Conservation (phyloP, 495 filamentous ascomycete species). For the Xylaria flabelliformis region DNA sequence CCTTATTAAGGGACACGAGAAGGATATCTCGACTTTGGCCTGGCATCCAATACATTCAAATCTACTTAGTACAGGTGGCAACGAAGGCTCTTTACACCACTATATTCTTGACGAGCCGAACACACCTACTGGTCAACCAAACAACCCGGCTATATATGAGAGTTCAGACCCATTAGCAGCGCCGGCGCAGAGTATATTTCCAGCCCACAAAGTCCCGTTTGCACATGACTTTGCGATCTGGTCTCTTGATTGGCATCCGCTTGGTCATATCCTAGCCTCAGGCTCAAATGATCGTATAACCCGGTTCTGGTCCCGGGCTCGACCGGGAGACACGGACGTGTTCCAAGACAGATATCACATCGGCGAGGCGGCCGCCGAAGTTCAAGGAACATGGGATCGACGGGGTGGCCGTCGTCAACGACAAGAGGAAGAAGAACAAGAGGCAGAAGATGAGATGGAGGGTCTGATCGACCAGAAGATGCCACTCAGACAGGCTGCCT, state of each 20-base stretch:
- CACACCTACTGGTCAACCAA: conserved; percentile 69
- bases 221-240: conserved; percentile 95
- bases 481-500: conserved; percentile 59
- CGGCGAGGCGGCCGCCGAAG: conserved; percentile 90
- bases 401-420: conserved; percentile 77
- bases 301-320: conserved; percentile 89
- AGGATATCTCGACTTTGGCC: conserved; percentile 87
- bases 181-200: conserved; percentile 84
- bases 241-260: conserved; percentile 96
- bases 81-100: conserved; percentile 87
- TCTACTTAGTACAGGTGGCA: conserved; percentile 87
- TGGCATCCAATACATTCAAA: conserved; percentile 94
- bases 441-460: conserved; percentile 90
- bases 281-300: conserved; percentile 97
- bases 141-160: conserved; percentile 81
- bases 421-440: conserved; percentile 91
- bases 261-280: conserved; percentile 97
- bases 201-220: conserved; percentile 81
- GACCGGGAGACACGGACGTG: conserved; percentile 83
- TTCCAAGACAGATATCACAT: conserved; percentile 93
- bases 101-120: conserved; percentile 94
- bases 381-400: conserved; percentile 88
- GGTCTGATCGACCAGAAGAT: conserved; percentile 94
- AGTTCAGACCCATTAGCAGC: conserved; percentile 76
- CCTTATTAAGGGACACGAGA: conserved; percentile 89